Base-by-base conservation (phyloP, 108 stramenopile species). In the Aurantiochytrium sp. region DNA sequence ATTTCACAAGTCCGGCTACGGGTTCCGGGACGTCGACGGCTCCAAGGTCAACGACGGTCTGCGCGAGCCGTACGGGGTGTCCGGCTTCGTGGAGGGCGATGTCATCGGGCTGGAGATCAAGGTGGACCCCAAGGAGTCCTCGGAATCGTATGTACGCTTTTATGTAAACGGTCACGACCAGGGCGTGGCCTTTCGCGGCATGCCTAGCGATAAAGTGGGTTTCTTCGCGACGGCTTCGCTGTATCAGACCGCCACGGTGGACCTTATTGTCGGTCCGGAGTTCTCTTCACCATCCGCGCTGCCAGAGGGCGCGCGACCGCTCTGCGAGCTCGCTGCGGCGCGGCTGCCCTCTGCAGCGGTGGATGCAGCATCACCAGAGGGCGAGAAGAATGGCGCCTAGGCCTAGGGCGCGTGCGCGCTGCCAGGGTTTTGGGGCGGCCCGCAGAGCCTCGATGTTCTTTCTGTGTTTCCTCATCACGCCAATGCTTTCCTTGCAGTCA, bases 11-110 rank as follows among this genome's bases (percentile, higher is more conserved):
- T 27, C 27, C n/a, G 73, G 73, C 0, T 81, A 39, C 45, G 73
- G 73, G 27, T 81, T 22, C 19, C 73, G 73, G 24, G 73, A 81
- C 30, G 73, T 81, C 12, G 73, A 81, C 32, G 73, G 73, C 73
- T 81, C 73, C 21, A 81, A 81, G 30, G 73, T 81, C 19, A 41
- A 81, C 45, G 73, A 81, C 24, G 73, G 36, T 6, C 45, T 41
- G 73, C 73, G 73, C 17, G 45, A 48, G 39, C 42, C 39, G 21
- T 81, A 81, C 1, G 73, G 73, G 45, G 45, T 30, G 36, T 15
- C 59, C 1, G 73, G 45, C 45, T 81, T 81, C 24, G 45, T n/a
- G 10, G 45, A 81, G 73, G 73, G 73, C 45, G 73, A 81, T 81
- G 73, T 81, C 1, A 81, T 81, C 30, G 73, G 73, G 6, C 6